phyloP scores from a whole-genome alignment of 106 monocot species.

The Dactylorhiza incarnata region DNA sequence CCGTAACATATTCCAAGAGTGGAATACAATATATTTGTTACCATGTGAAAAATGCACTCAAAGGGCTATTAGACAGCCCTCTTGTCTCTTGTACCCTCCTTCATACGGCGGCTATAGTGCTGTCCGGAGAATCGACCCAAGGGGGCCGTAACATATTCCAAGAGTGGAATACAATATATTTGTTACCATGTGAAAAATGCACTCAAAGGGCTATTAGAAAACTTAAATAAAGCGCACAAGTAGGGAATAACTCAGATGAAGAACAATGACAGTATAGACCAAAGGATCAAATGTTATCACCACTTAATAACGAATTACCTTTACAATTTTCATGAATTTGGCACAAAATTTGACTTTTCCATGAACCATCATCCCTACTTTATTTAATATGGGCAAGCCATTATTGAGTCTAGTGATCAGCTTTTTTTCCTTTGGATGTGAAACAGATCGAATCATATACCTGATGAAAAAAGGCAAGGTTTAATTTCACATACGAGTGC shows the following conservation, averaged over 20 bases:
- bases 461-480: slow-evolving; percentile 17
- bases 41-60: neutral
- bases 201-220: neutral
- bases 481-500: slow-evolving; percentile 1
- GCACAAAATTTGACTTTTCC: slow-evolving; percentile 56
- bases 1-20: slow-evolving; percentile 2
- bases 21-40: neutral
- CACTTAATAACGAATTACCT: slow-evolving; percentile 28
- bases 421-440: slow-evolving; percentile 9
- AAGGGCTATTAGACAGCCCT: neutral
- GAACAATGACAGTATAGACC: neutral
- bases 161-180: neutral
- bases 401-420: slow-evolving; percentile 16
- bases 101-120: too few relatives aligned
- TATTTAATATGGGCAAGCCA: slow-evolving; percentile 41
- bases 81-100: too few relatives aligned
- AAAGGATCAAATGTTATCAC: neutral
- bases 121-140: too few relatives aligned
- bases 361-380: slow-evolving; percentile 46
- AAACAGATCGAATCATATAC: slow-evolving; percentile 35
- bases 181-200: neutral
- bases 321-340: slow-evolving; percentile 63
- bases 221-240: neutral
- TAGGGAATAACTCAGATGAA: neutral
- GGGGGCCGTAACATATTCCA: too few relatives aligned